Conservation (phyloP, 179 eudicot species). For the Nepenthes alata region DNA sequence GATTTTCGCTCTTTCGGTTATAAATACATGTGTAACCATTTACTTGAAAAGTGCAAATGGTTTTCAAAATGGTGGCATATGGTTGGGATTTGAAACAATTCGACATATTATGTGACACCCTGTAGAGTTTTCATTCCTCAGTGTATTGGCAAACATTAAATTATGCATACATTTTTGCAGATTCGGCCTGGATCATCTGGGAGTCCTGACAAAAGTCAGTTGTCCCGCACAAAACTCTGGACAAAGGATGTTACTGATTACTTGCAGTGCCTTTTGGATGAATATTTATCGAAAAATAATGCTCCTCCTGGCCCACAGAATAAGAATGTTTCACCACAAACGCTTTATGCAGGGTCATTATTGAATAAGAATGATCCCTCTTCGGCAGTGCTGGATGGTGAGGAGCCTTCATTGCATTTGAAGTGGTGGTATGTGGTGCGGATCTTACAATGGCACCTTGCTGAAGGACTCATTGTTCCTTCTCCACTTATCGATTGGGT, state of each 20-base stretch:
- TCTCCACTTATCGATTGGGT: constrained; percentile 90
- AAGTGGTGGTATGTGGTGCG: constrained; percentile 99
- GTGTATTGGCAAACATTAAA: not conserved
- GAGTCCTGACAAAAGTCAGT: constrained; percentile 47
- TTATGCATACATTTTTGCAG: constrained; percentile 33
- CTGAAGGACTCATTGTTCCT: constrained; percentile 73
- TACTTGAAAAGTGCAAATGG: too few species aligned
- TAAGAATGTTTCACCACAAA: constrained; percentile 58
- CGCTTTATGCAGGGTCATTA: constrained; percentile 39
- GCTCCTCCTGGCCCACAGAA: constrained; percentile 29
- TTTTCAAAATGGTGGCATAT: too few species aligned
- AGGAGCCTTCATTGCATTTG: constrained; percentile 76
- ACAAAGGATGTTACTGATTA: constrained; percentile 86
- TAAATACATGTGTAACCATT: too few species aligned
- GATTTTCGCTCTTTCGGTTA: too few species aligned
- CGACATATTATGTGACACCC: not conserved
- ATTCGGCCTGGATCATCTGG: constrained; percentile 63
- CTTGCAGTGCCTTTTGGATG: constrained; percentile 76
- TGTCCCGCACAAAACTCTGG: constrained; percentile 88
- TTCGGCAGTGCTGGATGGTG: constrained; percentile 34
- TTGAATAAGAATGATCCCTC: constrained; percentile 35
- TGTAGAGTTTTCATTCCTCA: not conserved
- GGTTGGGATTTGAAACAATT: too few species aligned
- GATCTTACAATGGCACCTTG: constrained; percentile 77
- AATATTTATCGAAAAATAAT: constrained; percentile 39